Evolutionary conservation across 108 stramenopile genomes (phyloP), one percentile per base, ranked within the genome.

Genomic region (Mayamaea pseudoterrestris): DNA sequence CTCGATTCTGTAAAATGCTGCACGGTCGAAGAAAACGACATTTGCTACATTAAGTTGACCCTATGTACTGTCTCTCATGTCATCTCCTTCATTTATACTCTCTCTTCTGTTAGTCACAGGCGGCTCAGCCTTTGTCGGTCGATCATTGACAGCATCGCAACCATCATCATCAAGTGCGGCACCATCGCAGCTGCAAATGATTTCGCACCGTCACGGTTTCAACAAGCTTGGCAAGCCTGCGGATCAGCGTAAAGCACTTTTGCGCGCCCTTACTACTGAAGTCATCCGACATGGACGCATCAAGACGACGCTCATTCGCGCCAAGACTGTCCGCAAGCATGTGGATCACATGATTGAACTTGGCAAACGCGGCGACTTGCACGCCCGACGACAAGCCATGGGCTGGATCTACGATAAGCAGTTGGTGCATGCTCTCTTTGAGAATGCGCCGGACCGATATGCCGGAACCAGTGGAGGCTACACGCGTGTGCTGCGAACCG

Each of bases 241-340:
- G 32, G 94, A 97, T 69, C 96, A 97, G 65, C 85, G 95, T 42
- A 97, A 97, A 74, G 96, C 96, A 13, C 62, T 97, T n/a, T 68
- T 95, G 17, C 89, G 96, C 27, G 66, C 84, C 41, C 74, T 95
- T 5, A 97, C 96, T 27, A 97, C 96, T 34, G 93, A 97, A 78
- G 70, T 80, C 50, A 94, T 95, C 66, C 81, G 96, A 39, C 96
- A 97, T 78, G 96, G 96, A 21, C 89, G 94, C 49, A 93, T 97
- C 75, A 89, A 84, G 69, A 97, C 96, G 48, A 97, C 93, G 30
- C 60, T 85, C 41, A 74, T 78, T 18, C 83, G 96, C 24, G 96
- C 96, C 57, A 83, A 72, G 55, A 88, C 85, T 44, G 86, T 90
- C 25, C 83, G 93, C 40, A 94, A 94, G 65, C 82, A 86, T 57